Percentiles rank a stretch among this genome's conserved stretches.
These are phyloP conservation scores for Fusarium siculi DNA, from an alignment of 2,329 filamentous ascomycete species.

Conservation along the genomic window DNA sequence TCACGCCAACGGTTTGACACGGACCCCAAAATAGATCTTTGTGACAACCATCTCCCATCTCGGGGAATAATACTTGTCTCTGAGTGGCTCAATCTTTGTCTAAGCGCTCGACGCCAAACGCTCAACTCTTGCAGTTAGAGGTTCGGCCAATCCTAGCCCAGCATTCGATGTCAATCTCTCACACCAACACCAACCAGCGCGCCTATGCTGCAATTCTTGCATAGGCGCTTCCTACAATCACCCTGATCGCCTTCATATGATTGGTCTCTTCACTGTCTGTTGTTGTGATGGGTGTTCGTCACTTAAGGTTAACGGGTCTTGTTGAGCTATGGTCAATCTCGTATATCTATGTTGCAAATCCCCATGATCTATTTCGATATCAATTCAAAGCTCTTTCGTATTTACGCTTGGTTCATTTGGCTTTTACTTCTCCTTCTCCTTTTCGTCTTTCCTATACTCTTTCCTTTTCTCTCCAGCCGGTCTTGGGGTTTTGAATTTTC, in stretches of 20 bases:
- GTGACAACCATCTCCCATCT: constrained; percentile 25
- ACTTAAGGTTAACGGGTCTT: constrained; percentile 20
- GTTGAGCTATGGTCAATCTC: constrained; percentile 26
- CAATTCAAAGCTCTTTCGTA: neutral
- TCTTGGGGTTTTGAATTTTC: constrained; percentile 17
- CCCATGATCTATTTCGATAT: neutral
- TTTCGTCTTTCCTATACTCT: neutral
- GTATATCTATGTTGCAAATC: constrained; percentile 38
- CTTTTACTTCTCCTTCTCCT: neutral
- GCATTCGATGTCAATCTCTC: constrained; percentile 28
- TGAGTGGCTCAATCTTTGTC: constrained; percentile 32
- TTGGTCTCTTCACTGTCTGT: constrained; percentile 28
- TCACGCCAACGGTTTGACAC: constrained; percentile 28
- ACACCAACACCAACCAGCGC: constrained; percentile 26
- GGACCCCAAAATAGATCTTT: constrained; percentile 29
- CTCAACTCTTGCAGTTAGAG: constrained; percentile 5
- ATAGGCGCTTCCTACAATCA: constrained; percentile 40
- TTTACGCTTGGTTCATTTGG: neutral
- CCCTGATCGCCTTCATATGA: constrained; percentile 14
- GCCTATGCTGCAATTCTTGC: constrained; percentile 41
- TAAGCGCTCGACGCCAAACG: constrained; percentile 39
- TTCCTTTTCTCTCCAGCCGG: constrained; percentile 20
- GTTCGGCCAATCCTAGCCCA: constrained; percentile 33
- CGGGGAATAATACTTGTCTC: neutral
- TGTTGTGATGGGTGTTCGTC: constrained; percentile 21